These are phyloP conservation scores for Xylariaceae sp. DNA, from an alignment of 2,329 filamentous ascomycete species.

Conservation along the genomic window DNA sequence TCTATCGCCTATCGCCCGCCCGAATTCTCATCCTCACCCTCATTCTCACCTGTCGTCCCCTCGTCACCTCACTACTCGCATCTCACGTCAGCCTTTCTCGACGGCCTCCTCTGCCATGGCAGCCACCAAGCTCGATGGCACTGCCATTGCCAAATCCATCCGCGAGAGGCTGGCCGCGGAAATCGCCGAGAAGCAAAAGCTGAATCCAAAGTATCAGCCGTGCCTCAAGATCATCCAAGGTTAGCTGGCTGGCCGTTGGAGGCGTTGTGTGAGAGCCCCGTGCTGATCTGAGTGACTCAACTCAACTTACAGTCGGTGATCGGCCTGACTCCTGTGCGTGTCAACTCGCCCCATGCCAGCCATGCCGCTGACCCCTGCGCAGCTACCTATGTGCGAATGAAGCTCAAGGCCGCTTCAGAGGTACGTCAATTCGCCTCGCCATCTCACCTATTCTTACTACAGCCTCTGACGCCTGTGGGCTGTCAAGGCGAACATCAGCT, in stretches of 20 bases:
- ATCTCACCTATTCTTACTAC: background rate
- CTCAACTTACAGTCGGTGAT: slow-evolving; percentile 63
- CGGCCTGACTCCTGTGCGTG: slow-evolving; percentile 81
- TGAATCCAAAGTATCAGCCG: slow-evolving; percentile 82
- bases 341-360: slow-evolving; percentile 10
- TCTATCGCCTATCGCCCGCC: too few species aligned
- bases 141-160: slow-evolving; percentile 85
- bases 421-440: slow-evolving; percentile 35
- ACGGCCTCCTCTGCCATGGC: slow-evolving; percentile 61
- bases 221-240: slow-evolving; percentile 92
- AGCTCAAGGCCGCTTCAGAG: slow-evolving; percentile 92
- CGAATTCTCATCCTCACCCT: too few species aligned
- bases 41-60: too few species aligned
- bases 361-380: slow-evolving; percentile 24
- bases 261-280: too few species aligned
- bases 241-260: slow-evolving; percentile 29
- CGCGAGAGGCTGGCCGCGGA: slow-evolving; percentile 72
- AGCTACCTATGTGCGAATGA: slow-evolving; percentile 99
- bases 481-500: slow-evolving; percentile 76
- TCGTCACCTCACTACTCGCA: too few species aligned
- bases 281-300: background rate
- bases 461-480: slow-evolving; percentile 13
- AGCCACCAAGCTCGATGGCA: slow-evolving; percentile 90
- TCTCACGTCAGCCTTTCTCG: slow-evolving; percentile 34
- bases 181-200: slow-evolving; percentile 72